A percentile compares a stretch with the other conserved stretches of the same genome.
These are phyloP conservation scores for Caryopteris hybrid DNA, from an alignment of 305 asterid species.

Conservation along the genomic window DNA sequence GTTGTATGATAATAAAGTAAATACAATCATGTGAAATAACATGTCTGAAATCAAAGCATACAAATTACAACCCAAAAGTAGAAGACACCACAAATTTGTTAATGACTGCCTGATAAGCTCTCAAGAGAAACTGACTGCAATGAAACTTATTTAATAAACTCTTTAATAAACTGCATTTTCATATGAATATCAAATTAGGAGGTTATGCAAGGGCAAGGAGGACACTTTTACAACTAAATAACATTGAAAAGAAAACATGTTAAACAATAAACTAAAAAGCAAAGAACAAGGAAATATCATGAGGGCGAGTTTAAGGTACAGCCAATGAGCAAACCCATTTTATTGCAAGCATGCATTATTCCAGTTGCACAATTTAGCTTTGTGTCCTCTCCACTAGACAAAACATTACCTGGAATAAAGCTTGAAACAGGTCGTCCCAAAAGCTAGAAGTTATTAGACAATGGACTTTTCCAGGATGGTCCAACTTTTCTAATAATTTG, in stretches of 20 bases:
- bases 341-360: not conserved
- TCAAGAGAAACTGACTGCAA: not conserved
- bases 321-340: not conserved
- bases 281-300: not conserved
- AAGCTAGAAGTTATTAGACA: slow-evolving; percentile 25
- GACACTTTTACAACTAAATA: not conserved
- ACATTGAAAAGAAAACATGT: not conserved
- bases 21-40: not conserved
- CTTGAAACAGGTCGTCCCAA: slow-evolving; percentile 53
- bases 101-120: not conserved
- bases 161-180: not conserved
- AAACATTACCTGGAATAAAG: slow-evolving; percentile 67
- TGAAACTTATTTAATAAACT: not conserved
- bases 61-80: not conserved
- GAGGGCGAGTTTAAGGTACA: not conserved
- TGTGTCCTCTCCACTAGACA: not conserved
- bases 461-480: slow-evolving; percentile 20
- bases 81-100: not conserved
- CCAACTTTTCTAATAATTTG: slow-evolving; percentile 18
- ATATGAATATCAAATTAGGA: not conserved
- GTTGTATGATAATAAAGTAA: not conserved
- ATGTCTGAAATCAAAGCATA: not conserved
- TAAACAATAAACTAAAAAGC: not conserved
- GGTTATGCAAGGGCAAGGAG: not conserved
- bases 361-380: not conserved